Evolutionary conservation across 148 eudicot genomes (phyloP), one percentile per base, ranked within the genome.

Genomic region (Spergularia bocconei): DNA sequence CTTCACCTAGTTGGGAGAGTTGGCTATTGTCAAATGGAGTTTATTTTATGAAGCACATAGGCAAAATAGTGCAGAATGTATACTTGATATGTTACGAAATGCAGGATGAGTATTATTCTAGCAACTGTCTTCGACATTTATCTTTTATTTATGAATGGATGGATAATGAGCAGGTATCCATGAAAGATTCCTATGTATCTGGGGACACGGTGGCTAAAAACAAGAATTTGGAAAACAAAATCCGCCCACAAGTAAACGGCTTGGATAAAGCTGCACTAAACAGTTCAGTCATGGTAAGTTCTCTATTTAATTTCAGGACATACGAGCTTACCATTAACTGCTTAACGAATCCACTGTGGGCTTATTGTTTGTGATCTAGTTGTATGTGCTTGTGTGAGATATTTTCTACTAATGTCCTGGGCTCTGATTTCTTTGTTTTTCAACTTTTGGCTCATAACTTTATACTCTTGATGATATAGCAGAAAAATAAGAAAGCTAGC

Each of bases 101-200:
- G 71, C 55, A 41, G n/a, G 64, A 71, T 72, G 64, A 38, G 62
- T 50, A 15, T 69, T 7, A 13, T 68, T 67, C 67, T 19, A 33
- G 25, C 13, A 7, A 14, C 23, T 55, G 36, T 44, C 13, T 69
- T 55, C 13, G 38, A 15, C 17, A 20, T 12, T 5, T 36, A 68
- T 29, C 6, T 58, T 64, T 21, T 71, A 57, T 53, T 80, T 50
- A 80, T 76, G 66, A 9, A 19, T 20, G 7, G 53, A 75, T 83
- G 91, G 86, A 70, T 19, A 62, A 48, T 69, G 72, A 80, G 79
- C 85, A 82, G 87, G 79, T 74, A 67, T 39, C 78, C 48, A 13
- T 56, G 11, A 80, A 73, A 57, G 72, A 74, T 48, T 39, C 81
- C 23, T 48, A 38, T 69, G 68, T 60, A 71, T 69, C 51, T 74